Base-by-base conservation (phyloP, 805 yeast genomes). In the Saccharomycopsis vini region DNA sequence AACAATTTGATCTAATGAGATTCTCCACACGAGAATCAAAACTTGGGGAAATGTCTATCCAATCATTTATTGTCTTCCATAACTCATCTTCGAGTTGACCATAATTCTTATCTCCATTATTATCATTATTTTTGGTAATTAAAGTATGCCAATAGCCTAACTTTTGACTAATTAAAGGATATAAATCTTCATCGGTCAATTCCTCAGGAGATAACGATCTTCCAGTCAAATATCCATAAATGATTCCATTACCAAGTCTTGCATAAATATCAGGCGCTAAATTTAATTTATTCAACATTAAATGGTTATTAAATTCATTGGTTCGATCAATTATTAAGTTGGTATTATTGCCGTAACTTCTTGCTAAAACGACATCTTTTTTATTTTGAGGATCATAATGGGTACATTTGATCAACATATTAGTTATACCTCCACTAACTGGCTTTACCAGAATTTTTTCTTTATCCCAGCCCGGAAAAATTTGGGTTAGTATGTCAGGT, bases 301-400 rank as follows among this genome's bases (percentile, higher is more conserved):
- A 56, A 56, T 82, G 90, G 45, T 83, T 79, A 16, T 80, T 79
- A 55, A 77, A 79, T 56, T 82, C 92, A 30, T 88, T 64, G 51
- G 79, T 79, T 50, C 92, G 65, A 59, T 83, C 88, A 28, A 82
- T 82, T 40, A 82, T 81, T 30, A 77, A 62, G 43, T 70, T 72
- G 1, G 92, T 82, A 10, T 88, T 88, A 45, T 74, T 71, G 6
- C 92, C 92, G 52, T 83, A 82, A 0, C 83, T 79, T 46, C 92
- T 65, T 44, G 82, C 77, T 15, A 82, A 66, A 0, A 73, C 77
- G 4, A 60, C 62, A 43, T 69, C 71, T 3, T 51, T 38, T 36
- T 48, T 24, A 15, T 31, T 19, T 23, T 36, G n/a, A 6, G 9
- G 6, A 19, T 34, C 12, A n/a, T n/a, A n/a, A 24, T 22, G 29